A percentile compares a stretch with the other conserved stretches of the same genome.
Conservation (phyloP, 768 basidiomycete species). For the Lactarius vividus region DNA sequence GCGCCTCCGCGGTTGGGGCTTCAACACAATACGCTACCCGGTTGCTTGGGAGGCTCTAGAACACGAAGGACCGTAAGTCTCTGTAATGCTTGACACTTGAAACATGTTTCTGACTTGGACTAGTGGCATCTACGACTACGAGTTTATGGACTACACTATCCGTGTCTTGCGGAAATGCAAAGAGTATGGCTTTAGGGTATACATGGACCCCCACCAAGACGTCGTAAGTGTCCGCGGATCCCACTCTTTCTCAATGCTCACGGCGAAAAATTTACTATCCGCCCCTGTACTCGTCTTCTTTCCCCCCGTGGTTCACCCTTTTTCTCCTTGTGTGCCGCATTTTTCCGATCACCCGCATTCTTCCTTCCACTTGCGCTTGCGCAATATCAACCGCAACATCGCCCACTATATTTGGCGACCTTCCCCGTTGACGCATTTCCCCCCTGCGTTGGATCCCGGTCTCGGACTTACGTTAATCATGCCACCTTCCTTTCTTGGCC, state of each 20-base stretch:
- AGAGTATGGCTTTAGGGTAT: conserved; percentile 86
- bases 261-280: neutral
- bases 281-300: neutral
- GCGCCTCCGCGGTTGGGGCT: conserved; percentile 90
- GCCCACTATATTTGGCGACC: neutral
- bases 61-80: conserved; percentile 89
- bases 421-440: neutral
- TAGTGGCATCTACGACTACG: conserved; percentile 86
- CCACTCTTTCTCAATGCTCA: neutral
- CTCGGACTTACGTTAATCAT: neutral
- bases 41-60: conserved; percentile 97
- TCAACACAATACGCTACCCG: conserved; percentile 78
- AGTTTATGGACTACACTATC: conserved; percentile 90
- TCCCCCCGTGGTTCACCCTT: neutral
- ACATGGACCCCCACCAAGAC: conserved; percentile 96
- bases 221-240: conserved; percentile 52
- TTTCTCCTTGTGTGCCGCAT: neutral
- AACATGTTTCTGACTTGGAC: neutral
- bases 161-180: conserved; percentile 87
- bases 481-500: neutral
- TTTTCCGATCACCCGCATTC: neutral
- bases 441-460: neutral
- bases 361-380: neutral
- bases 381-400: neutral
- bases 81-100: too few relatives aligned